A percentile compares a stretch with the other conserved stretches of the same genome.
Conservation (phyloP, 345 rosid species). For the Cardamine resedifolia region DNA sequence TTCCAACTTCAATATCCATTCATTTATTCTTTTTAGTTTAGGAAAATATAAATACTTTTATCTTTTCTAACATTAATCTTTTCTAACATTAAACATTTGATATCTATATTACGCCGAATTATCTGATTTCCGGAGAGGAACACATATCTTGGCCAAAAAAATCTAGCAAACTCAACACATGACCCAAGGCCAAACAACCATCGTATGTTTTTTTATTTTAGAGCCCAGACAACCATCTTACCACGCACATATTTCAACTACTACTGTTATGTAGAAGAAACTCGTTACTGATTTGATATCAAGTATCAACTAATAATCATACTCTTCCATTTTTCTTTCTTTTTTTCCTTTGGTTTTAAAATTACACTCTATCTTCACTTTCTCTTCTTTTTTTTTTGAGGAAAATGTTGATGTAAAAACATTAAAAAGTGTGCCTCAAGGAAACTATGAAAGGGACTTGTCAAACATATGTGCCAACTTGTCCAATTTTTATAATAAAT, state of each 20-base stretch:
- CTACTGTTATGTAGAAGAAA: background rate
- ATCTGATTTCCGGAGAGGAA: background rate
- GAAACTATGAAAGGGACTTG: background rate
- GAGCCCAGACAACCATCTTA: background rate
- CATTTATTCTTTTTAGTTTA: background rate
- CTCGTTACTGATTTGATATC: background rate
- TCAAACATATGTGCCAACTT: slow-evolving; percentile 13
- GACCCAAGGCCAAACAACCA: background rate
- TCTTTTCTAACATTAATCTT: background rate
- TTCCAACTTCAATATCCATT: background rate
- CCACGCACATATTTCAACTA: background rate
- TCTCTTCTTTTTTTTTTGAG: background rate
- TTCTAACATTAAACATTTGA: background rate
- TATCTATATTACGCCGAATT: background rate
- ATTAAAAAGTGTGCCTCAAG: background rate
- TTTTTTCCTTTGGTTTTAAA: background rate
- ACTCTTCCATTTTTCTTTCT: background rate
- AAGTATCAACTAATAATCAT: background rate
- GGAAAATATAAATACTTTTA: background rate
- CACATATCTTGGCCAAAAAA: background rate
- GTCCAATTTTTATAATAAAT: background rate
- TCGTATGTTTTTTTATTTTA: background rate
- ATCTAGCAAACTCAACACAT: background rate
- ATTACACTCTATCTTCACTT: background rate
- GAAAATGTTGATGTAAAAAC: background rate